A percentile compares a stretch with the other conserved stretches of the same genome.
Evolutionary conservation across 192 early-diverging fungal species (phyloP).

Genomic region (Coemansia sp.): DNA sequence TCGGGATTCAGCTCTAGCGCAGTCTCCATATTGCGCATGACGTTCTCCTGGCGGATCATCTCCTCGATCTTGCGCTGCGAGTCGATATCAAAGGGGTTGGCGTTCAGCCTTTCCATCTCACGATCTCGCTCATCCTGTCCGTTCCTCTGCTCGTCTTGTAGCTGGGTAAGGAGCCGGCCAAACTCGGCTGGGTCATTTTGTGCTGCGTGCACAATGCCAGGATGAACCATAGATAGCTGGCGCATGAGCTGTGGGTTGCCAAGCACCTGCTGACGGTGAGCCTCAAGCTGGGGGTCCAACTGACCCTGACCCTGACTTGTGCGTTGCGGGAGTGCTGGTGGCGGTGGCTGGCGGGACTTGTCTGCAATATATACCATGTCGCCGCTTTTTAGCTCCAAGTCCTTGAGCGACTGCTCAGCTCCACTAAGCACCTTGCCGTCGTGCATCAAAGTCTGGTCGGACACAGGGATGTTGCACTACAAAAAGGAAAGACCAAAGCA

Average conservation of each 20-base stretch:
- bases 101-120: slow-evolving; percentile 61
- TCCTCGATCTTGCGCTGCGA: slow-evolving; percentile 92
- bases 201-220: slow-evolving; percentile 35
- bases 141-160: slow-evolving; percentile 8
- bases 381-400: slow-evolving; percentile 68
- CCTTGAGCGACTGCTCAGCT: slow-evolving; percentile 64
- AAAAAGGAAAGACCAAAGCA: not conserved
- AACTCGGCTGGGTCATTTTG: slow-evolving; percentile 31
- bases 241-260: slow-evolving; percentile 29
- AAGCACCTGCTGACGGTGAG: slow-evolving; percentile 44
- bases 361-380: slow-evolving; percentile 73
- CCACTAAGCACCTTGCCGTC: slow-evolving; percentile 68
- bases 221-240: slow-evolving; percentile 27
- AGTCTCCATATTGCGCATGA: slow-evolving; percentile 77
- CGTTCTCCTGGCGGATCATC: slow-evolving; percentile 82
- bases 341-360: slow-evolving; percentile 9
- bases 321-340: slow-evolving; percentile 12
- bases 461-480: slow-evolving; percentile 67
- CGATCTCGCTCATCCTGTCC: slow-evolving; percentile 4
- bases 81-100: slow-evolving; percentile 91
- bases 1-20: slow-evolving; percentile 97
- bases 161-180: slow-evolving; percentile 20
- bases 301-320: not conserved
- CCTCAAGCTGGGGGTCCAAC: slow-evolving; percentile 21
- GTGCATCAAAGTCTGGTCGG: slow-evolving; percentile 66